Evolutionary conservation across 176 grass and related monocot genomes (phyloP).

Genomic region (Calamus simplicifolius): DNA sequence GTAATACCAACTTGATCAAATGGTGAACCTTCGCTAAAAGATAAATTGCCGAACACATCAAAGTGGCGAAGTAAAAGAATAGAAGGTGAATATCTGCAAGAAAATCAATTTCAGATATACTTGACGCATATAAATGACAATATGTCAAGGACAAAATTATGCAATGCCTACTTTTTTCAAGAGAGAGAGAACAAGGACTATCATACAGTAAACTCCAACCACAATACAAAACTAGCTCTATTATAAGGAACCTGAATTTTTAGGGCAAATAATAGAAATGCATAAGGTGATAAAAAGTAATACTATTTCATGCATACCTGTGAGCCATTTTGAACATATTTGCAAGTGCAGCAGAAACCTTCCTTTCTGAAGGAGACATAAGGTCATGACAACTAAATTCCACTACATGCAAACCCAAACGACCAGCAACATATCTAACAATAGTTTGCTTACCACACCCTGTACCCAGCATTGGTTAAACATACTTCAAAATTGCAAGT

Average conservation of each 20-base stretch:
- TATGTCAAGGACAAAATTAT: no score
- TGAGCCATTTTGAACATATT: slow-evolving; percentile 76
- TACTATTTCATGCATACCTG: slow-evolving; percentile 29
- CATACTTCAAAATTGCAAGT: slow-evolving; percentile 5
- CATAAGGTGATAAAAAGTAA: neutral
- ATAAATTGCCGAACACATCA: slow-evolving; percentile 63
- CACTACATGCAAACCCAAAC: slow-evolving; percentile 74
- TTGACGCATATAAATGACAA: no score
- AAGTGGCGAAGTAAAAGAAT: slow-evolving; percentile 84
- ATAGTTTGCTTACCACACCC: slow-evolving; percentile 79
- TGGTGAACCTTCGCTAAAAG: slow-evolving; percentile 62
- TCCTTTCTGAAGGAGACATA: slow-evolving; percentile 60
- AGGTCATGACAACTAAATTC: slow-evolving; percentile 91
- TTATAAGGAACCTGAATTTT: no score
- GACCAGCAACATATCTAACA: slow-evolving; percentile 65
- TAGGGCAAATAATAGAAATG: slow-evolving; percentile 3
- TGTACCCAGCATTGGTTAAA: slow-evolving; percentile 7
- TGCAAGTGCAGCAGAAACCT: slow-evolving; percentile 56
- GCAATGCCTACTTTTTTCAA: neutral
- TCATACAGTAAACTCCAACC: no score
- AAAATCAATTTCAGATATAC: slow-evolving; percentile 21
- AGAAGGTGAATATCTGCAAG: slow-evolving; percentile 79
- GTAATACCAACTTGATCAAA: slow-evolving; percentile 71
- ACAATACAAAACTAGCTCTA: no score
- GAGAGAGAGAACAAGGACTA: neutral